Percentiles rank a stretch among this genome's conserved stretches.
Evolutionary conservation across 139 green algal species (phyloP).

Genomic region (Helicosporidium sp.): DNA sequence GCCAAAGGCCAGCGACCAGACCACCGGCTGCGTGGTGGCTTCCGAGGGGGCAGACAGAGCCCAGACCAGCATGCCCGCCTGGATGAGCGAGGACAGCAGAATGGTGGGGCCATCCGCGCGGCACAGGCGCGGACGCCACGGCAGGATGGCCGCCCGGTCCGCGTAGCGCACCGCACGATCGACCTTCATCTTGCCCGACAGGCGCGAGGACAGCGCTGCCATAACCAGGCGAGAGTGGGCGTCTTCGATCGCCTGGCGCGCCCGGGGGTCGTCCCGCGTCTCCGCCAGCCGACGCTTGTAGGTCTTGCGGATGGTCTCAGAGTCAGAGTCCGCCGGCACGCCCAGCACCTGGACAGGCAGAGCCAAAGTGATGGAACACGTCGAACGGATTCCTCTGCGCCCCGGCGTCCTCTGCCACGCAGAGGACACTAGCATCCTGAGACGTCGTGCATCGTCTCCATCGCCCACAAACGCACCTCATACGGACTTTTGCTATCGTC

Average conservation of each 20-base stretch:
- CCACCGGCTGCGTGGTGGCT: conserved; percentile 27
- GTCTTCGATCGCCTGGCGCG: conserved; percentile 18
- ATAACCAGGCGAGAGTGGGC: conserved; percentile 40
- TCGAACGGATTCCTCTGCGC: no score
- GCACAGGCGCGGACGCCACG: conserved; percentile 29
- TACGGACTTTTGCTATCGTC: no score
- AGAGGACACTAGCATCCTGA: no score
- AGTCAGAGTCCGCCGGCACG: conserved; percentile 16
- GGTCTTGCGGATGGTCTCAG: conserved; percentile 17
- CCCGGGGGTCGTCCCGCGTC: conserved; percentile 15
- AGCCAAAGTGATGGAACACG: no score
- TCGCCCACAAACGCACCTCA: no score
- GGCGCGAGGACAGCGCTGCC: conserved; percentile 17
- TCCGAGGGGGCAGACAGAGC: conserved; percentile 14
- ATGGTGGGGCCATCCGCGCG: conserved; percentile 21
- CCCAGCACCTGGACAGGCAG: conserved; percentile 38
- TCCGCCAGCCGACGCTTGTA: conserved; percentile 27
- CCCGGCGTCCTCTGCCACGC: no score
- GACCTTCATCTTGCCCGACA: conserved; percentile 19
- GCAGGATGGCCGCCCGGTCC: conserved; percentile 31
- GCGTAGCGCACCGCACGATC: conserved; percentile 32
- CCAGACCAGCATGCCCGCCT: conserved; percentile 24
- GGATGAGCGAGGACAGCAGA: conserved; percentile 7
- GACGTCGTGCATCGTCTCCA: no score
- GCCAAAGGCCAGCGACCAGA: conserved; percentile 12